Percentiles rank a stretch among this genome's conserved stretches.
phyloP scores from a whole-genome alignment of 2,329 filamentous ascomycete species.

The Trichoderma asperellum region DNA sequence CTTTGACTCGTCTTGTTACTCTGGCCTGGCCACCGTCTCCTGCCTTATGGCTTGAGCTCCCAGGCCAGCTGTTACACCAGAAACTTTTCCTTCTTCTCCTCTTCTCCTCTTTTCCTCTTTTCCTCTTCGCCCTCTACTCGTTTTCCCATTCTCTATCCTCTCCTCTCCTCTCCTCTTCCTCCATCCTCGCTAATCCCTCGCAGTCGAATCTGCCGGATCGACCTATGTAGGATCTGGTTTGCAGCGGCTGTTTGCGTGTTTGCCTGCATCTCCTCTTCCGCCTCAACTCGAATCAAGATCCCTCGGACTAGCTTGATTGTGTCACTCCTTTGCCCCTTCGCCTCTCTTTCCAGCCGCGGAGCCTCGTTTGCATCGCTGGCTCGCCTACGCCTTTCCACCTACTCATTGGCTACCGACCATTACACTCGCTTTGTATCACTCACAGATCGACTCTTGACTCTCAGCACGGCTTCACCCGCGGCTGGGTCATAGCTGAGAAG shows the following conservation, averaged over 20 bases:
- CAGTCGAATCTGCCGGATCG: background rate
- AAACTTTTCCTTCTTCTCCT: conserved; percentile 2
- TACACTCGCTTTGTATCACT: conserved; percentile 1
- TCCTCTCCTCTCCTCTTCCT: background rate
- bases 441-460: background rate
- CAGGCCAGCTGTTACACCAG: background rate
- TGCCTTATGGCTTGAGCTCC: conserved; percentile 5
- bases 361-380: background rate
- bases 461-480: background rate
- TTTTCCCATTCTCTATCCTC: background rate
- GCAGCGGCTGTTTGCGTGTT: conserved; percentile 18
- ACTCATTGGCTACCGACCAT: background rate
- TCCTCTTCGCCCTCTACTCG: background rate
- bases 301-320: conserved; percentile 8
- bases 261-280: conserved; percentile 12
- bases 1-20: conserved; percentile 9
- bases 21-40: background rate
- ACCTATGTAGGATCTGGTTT: conserved; percentile 16
- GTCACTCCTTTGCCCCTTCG: conserved; percentile 7
- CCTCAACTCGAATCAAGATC: conserved; percentile 9
- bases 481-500: background rate
- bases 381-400: background rate
- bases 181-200: background rate
- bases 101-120: background rate
- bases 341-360: background rate